Base-by-base conservation (phyloP, 2,329 filamentous ascomycete species). In the Ramichloridium luteum region DNA sequence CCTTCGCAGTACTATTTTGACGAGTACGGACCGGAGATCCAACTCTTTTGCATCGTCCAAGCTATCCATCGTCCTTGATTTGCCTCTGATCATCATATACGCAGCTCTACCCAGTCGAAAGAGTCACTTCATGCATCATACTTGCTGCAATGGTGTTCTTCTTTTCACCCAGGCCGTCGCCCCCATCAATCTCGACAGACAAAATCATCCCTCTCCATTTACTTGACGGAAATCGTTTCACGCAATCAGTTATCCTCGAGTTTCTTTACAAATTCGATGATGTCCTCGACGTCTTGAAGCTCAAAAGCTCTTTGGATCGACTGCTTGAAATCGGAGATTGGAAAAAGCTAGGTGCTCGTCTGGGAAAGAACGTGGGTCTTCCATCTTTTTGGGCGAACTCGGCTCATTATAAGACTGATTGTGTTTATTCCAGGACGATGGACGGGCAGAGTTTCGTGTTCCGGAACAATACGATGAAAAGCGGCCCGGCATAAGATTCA, bases 181-280 rank as follows among this genome's bases (percentile, higher is more conserved):
- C 20, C n/a, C 20, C 20, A 23, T n/a, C 20, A 23, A n/a, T n/a
- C 20, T 8, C 20, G 8, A 23, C 20, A 23, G 20, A 23, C n/a
- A 23, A 8, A 8, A n/a, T 23, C 20, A 23, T 23, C n/a, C 20
- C 20, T 8, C n/a, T 23, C n/a, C 20, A 23, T n/a, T 8, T n/a
- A 8, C 20, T 23, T 8, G 20, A 23, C 20, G 20, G 20, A 8
- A 8, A 23, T 23, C 8, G 8, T 8, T 8, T 23, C 8, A n/a
- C n/a, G 20, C 20, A 23, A n/a, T 8, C 20, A 23, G n/a, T 23
- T 8, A n/a, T 23, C 20, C 20, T 23, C 8, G 20, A 23, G 20
- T 37, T 33, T 16, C 33, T 27, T 4, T 39, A 37, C 25, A 32
- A 38, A 5, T 43, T 43, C 23, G 38, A 43, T 25, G 40, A 39